Evolutionary conservation across 2,329 filamentous ascomycete species (phyloP), one percentile per base, ranked within the genome.

Genomic region (Helminthosporium solani): DNA sequence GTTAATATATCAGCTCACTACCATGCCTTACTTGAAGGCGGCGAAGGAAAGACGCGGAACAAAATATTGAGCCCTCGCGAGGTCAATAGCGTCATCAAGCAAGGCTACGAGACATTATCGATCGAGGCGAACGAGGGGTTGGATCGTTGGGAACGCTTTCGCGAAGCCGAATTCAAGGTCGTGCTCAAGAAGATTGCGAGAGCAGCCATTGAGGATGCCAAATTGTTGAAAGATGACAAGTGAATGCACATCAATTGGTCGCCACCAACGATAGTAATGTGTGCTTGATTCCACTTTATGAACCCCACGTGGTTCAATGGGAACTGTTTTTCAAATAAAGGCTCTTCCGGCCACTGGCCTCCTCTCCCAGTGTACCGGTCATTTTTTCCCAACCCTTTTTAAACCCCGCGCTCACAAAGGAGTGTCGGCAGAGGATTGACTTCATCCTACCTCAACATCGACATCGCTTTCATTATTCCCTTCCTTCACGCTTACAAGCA

Each of bases 31-130:
- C 80, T 99, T 15, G 81, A 84, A 2, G 79, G 81, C 27, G 75
- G 77, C 7, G 75, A 74, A 46, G 74, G 74, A 12, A 77, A 75
- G 46, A 68, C 58, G 33, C 72, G 71, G 50, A 78, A 82, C 49
- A 87, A 83, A 60, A 83, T 87, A 56, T 74, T 96, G 49, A 95
- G 88, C 47, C 90, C 87, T 30, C 78, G 83, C 40, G 88, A 96
- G 67, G 90, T 99, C 31, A 86, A 86, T 33, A 86, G 88, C 55
- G 88, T 96, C 21, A 97, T 99, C 70, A 95, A 95, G 73, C 87
- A 95, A 68, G 94, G 94, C 0, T 97, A 97, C 64, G 92, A 97
- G 70, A 96, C 91, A 28, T 72, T 99, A 60, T 92, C 87, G 53
- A 95, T 99, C 44, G 88, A 95, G 70, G 84, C 89, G 0, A 90